Evolutionary conservation across 2,329 filamentous ascomycete species (phyloP).

Genomic region (Neurospora sp.): DNA sequence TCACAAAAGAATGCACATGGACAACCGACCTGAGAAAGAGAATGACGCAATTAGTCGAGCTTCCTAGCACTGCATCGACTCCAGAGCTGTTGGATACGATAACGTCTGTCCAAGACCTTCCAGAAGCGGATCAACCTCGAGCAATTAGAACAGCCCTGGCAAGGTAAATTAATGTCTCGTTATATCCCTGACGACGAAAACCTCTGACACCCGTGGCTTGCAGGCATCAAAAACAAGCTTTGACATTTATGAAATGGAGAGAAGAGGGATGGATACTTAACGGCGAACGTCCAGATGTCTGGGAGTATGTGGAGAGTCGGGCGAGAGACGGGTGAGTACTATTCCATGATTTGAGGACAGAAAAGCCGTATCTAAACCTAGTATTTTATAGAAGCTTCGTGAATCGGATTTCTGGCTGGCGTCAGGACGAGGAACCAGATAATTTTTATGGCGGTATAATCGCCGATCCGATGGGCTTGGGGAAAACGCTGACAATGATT

Average conservation of each 20-base stretch:
- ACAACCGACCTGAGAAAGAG: conserved; percentile 4
- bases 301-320: conserved; percentile 20
- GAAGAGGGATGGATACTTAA: conserved; percentile 28
- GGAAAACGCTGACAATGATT: conserved; percentile 36
- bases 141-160: conserved; percentile 16
- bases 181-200: neutral
- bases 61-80: neutral
- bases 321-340: conserved; percentile 14
- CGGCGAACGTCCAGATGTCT: conserved; percentile 21
- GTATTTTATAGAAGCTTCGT: conserved; percentile 25
- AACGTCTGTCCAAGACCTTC: conserved; percentile 17
- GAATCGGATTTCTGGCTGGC: conserved; percentile 23
- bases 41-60: neutral
- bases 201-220: neutral
- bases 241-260: conserved; percentile 31
- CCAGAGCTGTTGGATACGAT: conserved; percentile 1
- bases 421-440: conserved; percentile 23
- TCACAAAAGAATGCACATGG: neutral
- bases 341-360: too few relatives aligned
- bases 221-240: conserved; percentile 34
- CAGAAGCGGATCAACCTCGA: conserved; percentile 21
- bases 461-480: conserved; percentile 37
- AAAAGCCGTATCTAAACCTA: too few relatives aligned
- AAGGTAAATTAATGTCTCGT: conserved; percentile 10
- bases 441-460: conserved; percentile 34